Evolutionary conservation across 1,284 basidiomycete species (phyloP), one percentile per base, ranked within the genome.

Genomic region (Rhodotorula sp.): DNA sequence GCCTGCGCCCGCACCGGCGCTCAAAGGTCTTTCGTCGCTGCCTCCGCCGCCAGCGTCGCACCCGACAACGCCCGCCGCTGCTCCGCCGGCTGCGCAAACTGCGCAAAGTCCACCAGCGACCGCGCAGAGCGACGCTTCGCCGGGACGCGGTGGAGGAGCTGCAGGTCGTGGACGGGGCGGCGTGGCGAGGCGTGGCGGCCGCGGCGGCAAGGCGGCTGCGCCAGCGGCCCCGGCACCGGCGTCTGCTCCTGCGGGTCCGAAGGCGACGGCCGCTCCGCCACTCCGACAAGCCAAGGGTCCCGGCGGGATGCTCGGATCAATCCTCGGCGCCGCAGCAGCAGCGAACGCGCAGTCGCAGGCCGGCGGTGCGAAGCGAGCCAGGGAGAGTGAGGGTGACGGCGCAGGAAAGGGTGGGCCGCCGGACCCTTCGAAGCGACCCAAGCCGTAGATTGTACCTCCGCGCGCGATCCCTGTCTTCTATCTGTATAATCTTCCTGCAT

Each of bases 311-410:
- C 60, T 67, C 48, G 66, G 66, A 4, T 46, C 66, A 3, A 57
- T 67, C 1, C 37, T 67, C 1, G 66, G 66, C 7, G 60, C 54
- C 2, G 66, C 66, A 15, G 63, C 45, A 12, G 57, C 57, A 17
- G 57, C 57, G 37, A 59, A 59, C 57, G 57, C 57, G 44, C 20
- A 18, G 37, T 54, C 15, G 18, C 51, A 15, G n/a, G 45, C 7
- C n/a, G 33, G 4, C 37, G 55, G 46, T 4, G 60, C 30, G 2
- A 67, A 67, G 54, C 54, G 66, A 22, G 46, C 54, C 26, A 37
- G 66, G 51, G 66, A 67, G 55, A 67, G 66, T 18, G 66, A 67
- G 26, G 66, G 66, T 0, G 64, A 65, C 6, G 48, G 33, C 4
- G 33, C 46, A 45, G 53, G n/a, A 17, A 24, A 45, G 26, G 53